These are phyloP conservation scores for Marchantia paleacea DNA, from an alignment of 225 moss, liverwort and hornwort genomes.

Conservation along the genomic window DNA sequence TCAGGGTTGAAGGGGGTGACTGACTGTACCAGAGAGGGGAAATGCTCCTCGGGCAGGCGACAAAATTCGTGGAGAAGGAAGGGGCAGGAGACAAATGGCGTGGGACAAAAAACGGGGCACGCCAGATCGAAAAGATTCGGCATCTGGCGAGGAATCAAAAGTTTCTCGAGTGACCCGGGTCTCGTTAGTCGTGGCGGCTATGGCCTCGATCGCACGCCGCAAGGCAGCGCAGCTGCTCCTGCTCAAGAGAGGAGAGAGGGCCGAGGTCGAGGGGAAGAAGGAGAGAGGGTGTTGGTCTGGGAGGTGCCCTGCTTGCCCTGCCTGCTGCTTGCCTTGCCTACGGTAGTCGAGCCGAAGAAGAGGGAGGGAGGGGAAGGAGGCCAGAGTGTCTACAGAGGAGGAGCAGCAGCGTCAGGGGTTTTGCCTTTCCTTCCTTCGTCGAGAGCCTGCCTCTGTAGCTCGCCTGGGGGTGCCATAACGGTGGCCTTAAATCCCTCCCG, in stretches of 20 bases:
- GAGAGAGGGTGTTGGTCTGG: neutral
- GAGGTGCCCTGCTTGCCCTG: neutral
- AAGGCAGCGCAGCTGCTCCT: neutral
- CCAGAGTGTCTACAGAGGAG: neutral
- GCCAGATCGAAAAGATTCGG: neutral
- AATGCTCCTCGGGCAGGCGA: neutral
- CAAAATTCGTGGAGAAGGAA: neutral
- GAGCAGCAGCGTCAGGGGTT: slow-evolving; percentile 16
- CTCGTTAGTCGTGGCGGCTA: slow-evolving; percentile 16
- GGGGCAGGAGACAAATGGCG: neutral
- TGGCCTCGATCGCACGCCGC: slow-evolving; percentile 20
- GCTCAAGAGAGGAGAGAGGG: neutral
- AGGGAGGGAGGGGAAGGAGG: neutral
- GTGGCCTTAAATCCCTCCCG: neutral
- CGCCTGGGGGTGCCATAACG: too few species aligned
- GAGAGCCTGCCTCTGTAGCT: neutral
- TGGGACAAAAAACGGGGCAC: neutral
- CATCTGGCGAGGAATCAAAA: slow-evolving; percentile 9
- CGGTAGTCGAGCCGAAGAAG: neutral
- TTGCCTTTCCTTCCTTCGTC: neutral
- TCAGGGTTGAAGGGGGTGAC: too few species aligned
- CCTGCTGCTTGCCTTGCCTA: neutral
- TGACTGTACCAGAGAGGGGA: neutral
- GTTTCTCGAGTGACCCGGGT: neutral
- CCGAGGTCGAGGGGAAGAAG: neutral